Base-by-base conservation (phyloP, 176 grass and related monocot genomes). In the Rhynchospora pubera region DNA sequence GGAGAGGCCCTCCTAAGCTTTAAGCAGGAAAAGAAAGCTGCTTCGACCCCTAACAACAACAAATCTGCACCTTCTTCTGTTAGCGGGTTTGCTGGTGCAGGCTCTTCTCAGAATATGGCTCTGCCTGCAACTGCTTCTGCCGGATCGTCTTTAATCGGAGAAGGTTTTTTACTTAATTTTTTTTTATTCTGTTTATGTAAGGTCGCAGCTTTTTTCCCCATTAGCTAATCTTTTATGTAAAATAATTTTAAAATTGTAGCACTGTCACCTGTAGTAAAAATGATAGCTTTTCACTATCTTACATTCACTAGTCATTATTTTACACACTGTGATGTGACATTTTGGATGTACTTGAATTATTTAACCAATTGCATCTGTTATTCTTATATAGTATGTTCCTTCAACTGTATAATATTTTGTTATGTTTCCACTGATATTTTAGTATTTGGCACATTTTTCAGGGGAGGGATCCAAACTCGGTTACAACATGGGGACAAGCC, bases 11-110 rank as follows among this genome's bases (percentile, higher is more conserved):
- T 97, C 60, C 85, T 97, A 83, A 87, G 48, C 58, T 83, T 89
- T 83, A 97, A 97, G 83, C 93, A 97, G 85, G 92, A 87, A 84
- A 97, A 88, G 78, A 97, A 87, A 85, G 78, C 77, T 68, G 55
- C 87, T 79, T 85, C 85, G 44, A 89, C 89, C 19, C 87, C 84
- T 84, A 92, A 87, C n/a, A 87, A 88, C 58, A 82, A 50, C 42
- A 47, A 81, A 62, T 28, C 79, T 3, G 18, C 79, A 16, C 14
- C 79, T 64, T 23, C 58, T 64, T 66, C 79, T 48, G 1, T 61
- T 66, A 43, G 57, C 12, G 43, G 57, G 57, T 44, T 62, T 7
- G 5, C 10, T 0, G 55, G 16, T 24, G 78, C 34, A 43, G 18
- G 78, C 57, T 24, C 78, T 22, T 77, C 87, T 21, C 90, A 91